phyloP scores from a whole-genome alignment of 2,329 filamentous ascomycete genomes.

The Aureobasidium sp. region DNA sequence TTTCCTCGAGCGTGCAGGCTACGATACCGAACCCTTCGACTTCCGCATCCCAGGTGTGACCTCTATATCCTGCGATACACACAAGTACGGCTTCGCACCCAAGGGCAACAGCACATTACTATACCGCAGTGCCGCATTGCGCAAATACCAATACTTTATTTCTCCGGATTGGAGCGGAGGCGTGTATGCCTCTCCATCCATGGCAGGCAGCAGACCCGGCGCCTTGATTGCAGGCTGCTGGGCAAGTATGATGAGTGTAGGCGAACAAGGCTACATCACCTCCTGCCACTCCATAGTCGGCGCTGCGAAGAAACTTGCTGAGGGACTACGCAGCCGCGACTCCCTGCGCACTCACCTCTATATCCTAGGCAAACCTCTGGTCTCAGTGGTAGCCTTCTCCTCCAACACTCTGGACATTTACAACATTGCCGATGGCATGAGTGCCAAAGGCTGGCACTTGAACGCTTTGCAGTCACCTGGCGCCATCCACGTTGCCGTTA shows the following conservation, averaged over 20 bases:
- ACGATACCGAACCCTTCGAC: slow-evolving; percentile 80
- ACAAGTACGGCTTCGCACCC: slow-evolving; percentile 98
- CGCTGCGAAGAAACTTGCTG: slow-evolving; percentile 70
- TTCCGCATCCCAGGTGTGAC: slow-evolving; percentile 92
- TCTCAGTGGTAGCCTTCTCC: slow-evolving; percentile 82
- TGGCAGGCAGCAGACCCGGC: slow-evolving; percentile 85
- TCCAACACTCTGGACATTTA: slow-evolving; percentile 85
- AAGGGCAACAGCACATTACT: slow-evolving; percentile 93
- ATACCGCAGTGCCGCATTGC: slow-evolving; percentile 70
- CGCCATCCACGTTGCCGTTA: slow-evolving; percentile 90
- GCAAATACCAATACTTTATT: slow-evolving; percentile 93
- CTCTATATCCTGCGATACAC: slow-evolving; percentile 91
- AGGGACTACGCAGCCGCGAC: slow-evolving; percentile 62
- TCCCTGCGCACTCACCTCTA: slow-evolving; percentile 63
- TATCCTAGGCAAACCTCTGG: slow-evolving; percentile 75
- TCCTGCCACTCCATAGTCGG: slow-evolving; percentile 84
- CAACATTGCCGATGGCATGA: slow-evolving; percentile 86
- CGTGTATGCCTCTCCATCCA: slow-evolving; percentile 86
- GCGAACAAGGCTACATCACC: slow-evolving; percentile 79
- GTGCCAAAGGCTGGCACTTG: slow-evolving; percentile 80
- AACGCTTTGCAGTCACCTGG: slow-evolving; percentile 88
- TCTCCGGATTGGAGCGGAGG: slow-evolving; percentile 91
- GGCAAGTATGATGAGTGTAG: slow-evolving; percentile 81
- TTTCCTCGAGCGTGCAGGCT: slow-evolving; percentile 86
- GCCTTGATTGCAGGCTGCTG: slow-evolving; percentile 94